A percentile compares a stretch with the other conserved stretches of the same genome.
phyloP scores from a whole-genome alignment of 805 yeast species.

The Candida odintsovae region DNA sequence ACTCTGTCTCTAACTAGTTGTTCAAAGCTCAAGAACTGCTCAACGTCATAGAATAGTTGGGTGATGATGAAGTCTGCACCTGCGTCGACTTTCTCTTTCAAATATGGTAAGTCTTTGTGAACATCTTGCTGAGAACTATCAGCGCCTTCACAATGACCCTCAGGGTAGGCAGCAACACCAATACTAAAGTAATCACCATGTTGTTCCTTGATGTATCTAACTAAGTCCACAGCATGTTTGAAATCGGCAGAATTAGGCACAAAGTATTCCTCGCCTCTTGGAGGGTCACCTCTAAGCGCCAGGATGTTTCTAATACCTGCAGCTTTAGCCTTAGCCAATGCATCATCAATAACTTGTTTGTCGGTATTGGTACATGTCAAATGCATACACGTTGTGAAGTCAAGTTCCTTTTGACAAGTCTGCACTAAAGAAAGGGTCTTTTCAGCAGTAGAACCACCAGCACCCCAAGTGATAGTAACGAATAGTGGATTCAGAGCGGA shows the following conservation, averaged over 20 bases:
- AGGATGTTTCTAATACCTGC: conserved; percentile 84
- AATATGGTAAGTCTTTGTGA: conserved; percentile 64
- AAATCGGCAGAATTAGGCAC: conserved; percentile 38
- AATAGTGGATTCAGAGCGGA: conserved; percentile 82
- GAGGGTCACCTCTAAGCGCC: conserved; percentile 95
- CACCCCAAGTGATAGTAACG: conserved; percentile 97
- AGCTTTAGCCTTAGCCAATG: conserved; percentile 62
- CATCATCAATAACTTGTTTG: conserved; percentile 67
- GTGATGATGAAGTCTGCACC: conserved; percentile 95
- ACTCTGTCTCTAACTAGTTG: conserved; percentile 37
- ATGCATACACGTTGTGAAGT: conserved; percentile 89
- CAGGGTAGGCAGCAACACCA: conserved; percentile 98
- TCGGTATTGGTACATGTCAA: conserved; percentile 95
- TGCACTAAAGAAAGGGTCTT: conserved; percentile 82
- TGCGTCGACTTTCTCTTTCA: conserved; percentile 86
- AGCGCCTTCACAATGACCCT: conserved; percentile 91
- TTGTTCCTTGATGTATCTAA: conserved; percentile 62
- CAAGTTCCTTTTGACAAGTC: conserved; percentile 66
- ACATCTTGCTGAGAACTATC: conserved; percentile 62
- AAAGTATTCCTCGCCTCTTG: conserved; percentile 67
- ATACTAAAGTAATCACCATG: conserved; percentile 83
- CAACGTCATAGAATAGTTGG: conserved; percentile 95
- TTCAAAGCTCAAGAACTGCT: conserved; percentile 66
- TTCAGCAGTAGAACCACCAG: conserved; percentile 90
- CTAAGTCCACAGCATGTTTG: conserved; percentile 79